Evolutionary conservation across 768 basidiomycete species (phyloP).

Genomic region (Agaricus sinodeliciosus): DNA sequence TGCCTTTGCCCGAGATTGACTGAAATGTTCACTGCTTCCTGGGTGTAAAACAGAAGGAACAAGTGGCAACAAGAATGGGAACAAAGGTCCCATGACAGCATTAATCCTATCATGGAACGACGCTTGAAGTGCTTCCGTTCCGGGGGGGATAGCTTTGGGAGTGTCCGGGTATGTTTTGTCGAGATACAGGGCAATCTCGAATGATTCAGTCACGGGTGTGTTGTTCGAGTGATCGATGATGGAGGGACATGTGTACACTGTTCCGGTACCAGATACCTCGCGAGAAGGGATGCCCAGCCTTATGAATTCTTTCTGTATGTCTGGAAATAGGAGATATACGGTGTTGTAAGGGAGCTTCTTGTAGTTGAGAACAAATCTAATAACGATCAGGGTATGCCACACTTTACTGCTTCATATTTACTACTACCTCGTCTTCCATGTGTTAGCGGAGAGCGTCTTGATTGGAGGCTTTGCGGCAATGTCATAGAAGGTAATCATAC

Average conservation of each 20-base stretch:
- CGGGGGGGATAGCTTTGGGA: constrained; percentile 17
- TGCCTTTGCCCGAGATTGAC: constrained; percentile 23
- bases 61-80: constrained; percentile 7
- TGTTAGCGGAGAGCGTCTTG: not conserved
- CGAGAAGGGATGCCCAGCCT: too few relatives aligned
- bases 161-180: constrained; percentile 34
- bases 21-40: constrained; percentile 24
- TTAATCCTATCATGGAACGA: constrained; percentile 1
- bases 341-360: too few relatives aligned
- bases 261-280: not conserved
- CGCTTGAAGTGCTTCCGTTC: constrained; percentile 2
- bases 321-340: too few relatives aligned
- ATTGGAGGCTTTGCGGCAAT: not conserved
- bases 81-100: constrained; percentile 10
- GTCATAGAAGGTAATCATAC: not conserved
- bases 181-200: constrained; percentile 39
- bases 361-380: too few relatives aligned
- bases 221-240: constrained; percentile 32
- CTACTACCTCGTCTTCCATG: constrained; percentile 3
- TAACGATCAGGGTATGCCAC: too few relatives aligned
- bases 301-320: too few relatives aligned
- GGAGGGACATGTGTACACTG: constrained; percentile 11
- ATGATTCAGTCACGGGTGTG: constrained; percentile 30
- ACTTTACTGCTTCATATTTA: too few relatives aligned
- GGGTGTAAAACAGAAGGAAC: constrained; percentile 14